Percentiles rank a stretch among this genome's conserved stretches.
Conservation (phyloP, 352 stramenopile species). For the Discostella stelligera region DNA sequence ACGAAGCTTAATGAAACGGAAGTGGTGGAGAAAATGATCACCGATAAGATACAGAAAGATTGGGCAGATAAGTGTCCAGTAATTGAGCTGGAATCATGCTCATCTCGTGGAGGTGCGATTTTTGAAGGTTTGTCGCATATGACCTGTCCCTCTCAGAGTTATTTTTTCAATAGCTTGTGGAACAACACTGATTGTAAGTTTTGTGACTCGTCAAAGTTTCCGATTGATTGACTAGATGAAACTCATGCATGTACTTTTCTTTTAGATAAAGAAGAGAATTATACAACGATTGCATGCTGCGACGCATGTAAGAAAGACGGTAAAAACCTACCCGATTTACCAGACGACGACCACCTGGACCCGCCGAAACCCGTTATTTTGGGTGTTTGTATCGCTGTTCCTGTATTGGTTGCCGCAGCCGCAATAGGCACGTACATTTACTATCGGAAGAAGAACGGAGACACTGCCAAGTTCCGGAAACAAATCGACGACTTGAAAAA, state of each 20-base stretch:
- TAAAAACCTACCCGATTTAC: too few species aligned
- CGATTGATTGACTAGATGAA: neutral
- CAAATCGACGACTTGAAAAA: too few species aligned
- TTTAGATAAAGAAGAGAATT: slow-evolving; percentile 31
- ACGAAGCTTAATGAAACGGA: slow-evolving; percentile 4
- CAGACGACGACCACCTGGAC: too few species aligned
- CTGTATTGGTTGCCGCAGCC: too few species aligned
- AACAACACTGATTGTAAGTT: slow-evolving; percentile 40
- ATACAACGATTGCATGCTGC: slow-evolving; percentile 37
- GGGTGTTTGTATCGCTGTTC: too few species aligned
- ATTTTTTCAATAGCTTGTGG: slow-evolving; percentile 39
- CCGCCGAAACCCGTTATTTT: too few species aligned
- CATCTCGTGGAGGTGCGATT: slow-evolving; percentile 20
- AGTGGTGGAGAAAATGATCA: slow-evolving; percentile 23
- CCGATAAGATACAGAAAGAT: slow-evolving; percentile 35
- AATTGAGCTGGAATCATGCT: slow-evolving; percentile 7
- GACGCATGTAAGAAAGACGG: too few species aligned
- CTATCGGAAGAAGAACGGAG: too few species aligned
- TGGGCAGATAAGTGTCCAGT: slow-evolving; percentile 38
- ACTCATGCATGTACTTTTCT: slow-evolving; percentile 1
- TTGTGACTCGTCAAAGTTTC: neutral
- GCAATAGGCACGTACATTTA: too few species aligned
- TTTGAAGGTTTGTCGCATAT: slow-evolving; percentile 29
- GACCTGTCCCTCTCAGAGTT: slow-evolving; percentile 31
- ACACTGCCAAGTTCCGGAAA: too few species aligned